These are phyloP conservation scores for Auricularia cornea DNA, from an alignment of 768 basidiomycete species.

Conservation along the genomic window DNA sequence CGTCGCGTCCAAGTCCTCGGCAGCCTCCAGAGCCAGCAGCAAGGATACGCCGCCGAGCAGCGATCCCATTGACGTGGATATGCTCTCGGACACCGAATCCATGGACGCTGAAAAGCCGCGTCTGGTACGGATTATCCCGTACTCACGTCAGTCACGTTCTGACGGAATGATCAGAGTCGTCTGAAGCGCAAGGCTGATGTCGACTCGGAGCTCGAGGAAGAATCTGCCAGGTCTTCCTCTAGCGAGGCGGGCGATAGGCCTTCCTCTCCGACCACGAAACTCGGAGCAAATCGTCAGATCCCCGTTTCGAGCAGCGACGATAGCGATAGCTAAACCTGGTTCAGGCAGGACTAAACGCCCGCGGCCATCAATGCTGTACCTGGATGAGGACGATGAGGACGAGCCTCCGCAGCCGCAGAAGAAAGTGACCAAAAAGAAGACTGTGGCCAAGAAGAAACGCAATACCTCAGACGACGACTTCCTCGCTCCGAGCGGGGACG, in stretches of 20 bases:
- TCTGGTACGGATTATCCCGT: slow-evolving; percentile 13
- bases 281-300: background rate
- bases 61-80: slow-evolving; percentile 69
- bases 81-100: slow-evolving; percentile 42
- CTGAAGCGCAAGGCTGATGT: slow-evolving; percentile 57
- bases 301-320: background rate
- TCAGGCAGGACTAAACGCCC: slow-evolving; percentile 51
- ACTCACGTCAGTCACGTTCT: slow-evolving; percentile 1
- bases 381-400: slow-evolving; percentile 24
- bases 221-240: slow-evolving; percentile 18
- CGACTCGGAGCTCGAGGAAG: slow-evolving; percentile 30
- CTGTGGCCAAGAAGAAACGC: background rate
- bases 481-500: slow-evolving; percentile 39
- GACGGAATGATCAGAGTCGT: background rate
- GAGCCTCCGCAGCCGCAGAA: slow-evolving; percentile 39
- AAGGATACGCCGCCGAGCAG: slow-evolving; percentile 68
- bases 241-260: slow-evolving; percentile 18
- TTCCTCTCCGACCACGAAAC: slow-evolving; percentile 16
- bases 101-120: slow-evolving; percentile 18
- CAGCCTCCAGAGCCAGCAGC: slow-evolving; percentile 1
- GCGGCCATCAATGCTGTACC: slow-evolving; percentile 40
- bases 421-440: slow-evolving; percentile 16
- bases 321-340: slow-evolving; percentile 2
- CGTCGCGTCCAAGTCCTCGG: background rate
- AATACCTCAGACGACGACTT: slow-evolving; percentile 59